Conservation (phyloP, 1,139 yeast genomes). For the Yamadazyma epiphylla region DNA sequence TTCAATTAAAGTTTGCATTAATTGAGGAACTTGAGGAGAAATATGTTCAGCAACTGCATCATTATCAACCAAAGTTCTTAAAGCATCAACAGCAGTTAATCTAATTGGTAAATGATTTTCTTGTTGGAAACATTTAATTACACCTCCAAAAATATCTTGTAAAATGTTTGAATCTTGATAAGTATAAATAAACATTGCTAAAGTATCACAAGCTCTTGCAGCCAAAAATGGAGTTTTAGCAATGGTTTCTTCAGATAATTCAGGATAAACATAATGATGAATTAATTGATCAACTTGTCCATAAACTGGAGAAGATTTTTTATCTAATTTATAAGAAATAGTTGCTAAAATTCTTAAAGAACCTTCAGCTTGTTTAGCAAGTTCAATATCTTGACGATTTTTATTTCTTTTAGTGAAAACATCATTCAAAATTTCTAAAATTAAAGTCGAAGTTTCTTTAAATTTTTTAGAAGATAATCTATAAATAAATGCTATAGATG, state of each 20-base stretch:
- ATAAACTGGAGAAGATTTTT: slow-evolving; percentile 36
- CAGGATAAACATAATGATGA: slow-evolving; percentile 45
- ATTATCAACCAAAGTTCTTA: slow-evolving; percentile 46
- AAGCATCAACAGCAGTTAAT: slow-evolving; percentile 53
- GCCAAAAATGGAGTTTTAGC: slow-evolving; percentile 43
- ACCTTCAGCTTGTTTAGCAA: slow-evolving; percentile 46
- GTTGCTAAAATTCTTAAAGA: slow-evolving; percentile 49
- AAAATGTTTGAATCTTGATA: slow-evolving; percentile 39
- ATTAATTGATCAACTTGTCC: slow-evolving; percentile 46
- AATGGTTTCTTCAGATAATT: slow-evolving; percentile 31
- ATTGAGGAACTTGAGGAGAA: slow-evolving; percentile 47
- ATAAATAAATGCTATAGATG: slow-evolving; percentile 73
- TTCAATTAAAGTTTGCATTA: slow-evolving; percentile 50
- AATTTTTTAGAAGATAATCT: slow-evolving; percentile 46
- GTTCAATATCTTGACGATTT: slow-evolving; percentile 23
- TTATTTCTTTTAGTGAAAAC: slow-evolving; percentile 43
- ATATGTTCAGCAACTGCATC: slow-evolving; percentile 45
- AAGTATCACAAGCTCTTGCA: slow-evolving; percentile 54
- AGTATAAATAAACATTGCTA: slow-evolving; percentile 42
- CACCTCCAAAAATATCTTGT: slow-evolving; percentile 42
- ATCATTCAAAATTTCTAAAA: slow-evolving; percentile 48
- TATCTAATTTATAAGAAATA: slow-evolving; percentile 39
- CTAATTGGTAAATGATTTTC: slow-evolving; percentile 47
- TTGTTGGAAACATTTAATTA: slow-evolving; percentile 39
- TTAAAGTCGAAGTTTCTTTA: slow-evolving; percentile 34